phyloP scores from a whole-genome alignment of 1,284 basidiomycete genomes.

The Prillingera fragicola region DNA sequence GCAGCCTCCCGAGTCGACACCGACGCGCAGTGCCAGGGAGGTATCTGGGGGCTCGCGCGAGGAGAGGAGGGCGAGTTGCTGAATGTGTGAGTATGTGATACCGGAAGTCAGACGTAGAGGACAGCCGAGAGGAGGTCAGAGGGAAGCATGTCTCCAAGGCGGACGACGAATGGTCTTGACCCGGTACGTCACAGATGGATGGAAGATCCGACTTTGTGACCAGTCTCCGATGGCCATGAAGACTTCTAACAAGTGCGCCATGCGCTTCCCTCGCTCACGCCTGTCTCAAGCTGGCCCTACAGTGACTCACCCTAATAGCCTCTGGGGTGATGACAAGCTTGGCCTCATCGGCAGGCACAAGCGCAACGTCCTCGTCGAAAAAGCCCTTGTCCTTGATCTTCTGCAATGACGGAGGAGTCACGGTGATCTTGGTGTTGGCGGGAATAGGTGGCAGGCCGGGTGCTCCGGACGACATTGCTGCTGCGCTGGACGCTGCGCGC shows the following conservation, averaged over 20 bases:
- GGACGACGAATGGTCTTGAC: too few relatives aligned
- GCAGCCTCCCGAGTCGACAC: conserved; percentile 55
- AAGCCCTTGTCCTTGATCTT: conserved; percentile 43
- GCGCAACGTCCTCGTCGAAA: conserved; percentile 38
- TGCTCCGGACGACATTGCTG: not conserved
- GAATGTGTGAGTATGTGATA: not conserved
- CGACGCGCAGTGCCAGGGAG: conserved; percentile 50
- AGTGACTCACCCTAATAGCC: conserved; percentile 36
- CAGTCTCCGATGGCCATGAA: too few relatives aligned
- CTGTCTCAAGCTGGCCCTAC: not conserved
- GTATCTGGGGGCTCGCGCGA: conserved; percentile 43
- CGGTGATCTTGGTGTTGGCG: conserved; percentile 12
- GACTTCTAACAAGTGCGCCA: too few relatives aligned
- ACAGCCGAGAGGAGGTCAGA: not conserved
- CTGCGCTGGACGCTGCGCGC: conserved; percentile 2
- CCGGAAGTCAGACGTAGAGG: not conserved
- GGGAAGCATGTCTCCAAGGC: too few relatives aligned
- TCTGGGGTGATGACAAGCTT: conserved; percentile 37
- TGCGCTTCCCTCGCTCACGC: too few relatives aligned
- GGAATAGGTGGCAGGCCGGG: conserved; percentile 7
- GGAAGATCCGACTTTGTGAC: too few relatives aligned
- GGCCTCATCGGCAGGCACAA: conserved; percentile 36
- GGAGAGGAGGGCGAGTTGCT: conserved; percentile 46
- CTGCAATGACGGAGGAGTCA: conserved; percentile 35
- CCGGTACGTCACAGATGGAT: too few relatives aligned